These are phyloP conservation scores for Astraeus odoratus DNA, from an alignment of 768 basidiomycete species.

Conservation along the genomic window DNA sequence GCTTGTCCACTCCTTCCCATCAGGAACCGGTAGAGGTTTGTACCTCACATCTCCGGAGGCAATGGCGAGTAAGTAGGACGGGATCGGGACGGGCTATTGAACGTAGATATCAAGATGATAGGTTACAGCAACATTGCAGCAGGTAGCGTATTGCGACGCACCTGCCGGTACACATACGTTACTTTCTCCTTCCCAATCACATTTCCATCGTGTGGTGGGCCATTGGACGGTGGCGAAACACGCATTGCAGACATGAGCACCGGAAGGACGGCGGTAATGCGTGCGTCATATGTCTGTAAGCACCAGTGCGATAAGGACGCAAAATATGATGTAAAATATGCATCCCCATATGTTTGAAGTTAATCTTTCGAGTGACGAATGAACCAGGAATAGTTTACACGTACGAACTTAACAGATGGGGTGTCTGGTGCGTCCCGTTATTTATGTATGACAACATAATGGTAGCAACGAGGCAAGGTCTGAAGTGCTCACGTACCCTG, in stretches of 20 bases:
- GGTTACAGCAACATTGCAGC: not conserved
- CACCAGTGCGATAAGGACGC: too few relatives aligned
- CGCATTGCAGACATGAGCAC: slow-evolving; percentile 82
- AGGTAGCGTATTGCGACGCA: slow-evolving; percentile 19
- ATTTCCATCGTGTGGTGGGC: slow-evolving; percentile 67
- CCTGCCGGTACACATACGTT: slow-evolving; percentile 74
- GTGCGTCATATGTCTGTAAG: slow-evolving; percentile 73
- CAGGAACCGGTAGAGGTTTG: too few relatives aligned
- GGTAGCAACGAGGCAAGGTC: not conserved
- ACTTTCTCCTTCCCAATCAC: slow-evolving; percentile 67
- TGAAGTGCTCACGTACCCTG: slow-evolving; percentile 45
- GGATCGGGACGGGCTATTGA: too few relatives aligned
- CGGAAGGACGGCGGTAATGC: slow-evolving; percentile 71
- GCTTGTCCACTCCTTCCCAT: too few relatives aligned
- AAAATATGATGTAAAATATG: slow-evolving; percentile 1
- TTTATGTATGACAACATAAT: not conserved
- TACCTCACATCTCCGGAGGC: too few relatives aligned
- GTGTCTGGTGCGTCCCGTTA: slow-evolving; percentile 47
- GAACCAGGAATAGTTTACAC: slow-evolving; percentile 13
- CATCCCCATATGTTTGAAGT: not conserved
- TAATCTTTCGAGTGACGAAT: not conserved
- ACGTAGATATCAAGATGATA: too few relatives aligned
- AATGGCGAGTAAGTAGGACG: too few relatives aligned
- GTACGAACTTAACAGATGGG: slow-evolving; percentile 77
- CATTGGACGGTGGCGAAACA: slow-evolving; percentile 64